Evolutionary conservation across 768 basidiomycete genomes (phyloP).

Genomic region (Russula vinacea): DNA sequence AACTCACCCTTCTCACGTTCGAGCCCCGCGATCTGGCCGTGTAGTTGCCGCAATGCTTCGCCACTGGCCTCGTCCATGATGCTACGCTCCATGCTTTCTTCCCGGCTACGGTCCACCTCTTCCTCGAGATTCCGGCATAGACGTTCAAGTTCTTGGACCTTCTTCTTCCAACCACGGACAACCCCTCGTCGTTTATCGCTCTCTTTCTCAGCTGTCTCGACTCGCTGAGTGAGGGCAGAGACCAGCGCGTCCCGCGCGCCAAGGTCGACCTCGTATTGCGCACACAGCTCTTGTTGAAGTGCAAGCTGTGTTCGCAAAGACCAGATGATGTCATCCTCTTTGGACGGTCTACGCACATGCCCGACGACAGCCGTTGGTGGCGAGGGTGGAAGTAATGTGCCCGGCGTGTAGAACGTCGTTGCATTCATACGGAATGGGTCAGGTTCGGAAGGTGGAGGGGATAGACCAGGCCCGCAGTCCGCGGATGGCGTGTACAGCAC

Average conservation of each 20-base stretch:
- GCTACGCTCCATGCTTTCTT: conserved; percentile 76
- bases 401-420: conserved; percentile 73
- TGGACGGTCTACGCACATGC: conserved; percentile 60
- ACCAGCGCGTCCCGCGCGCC: conserved; percentile 71
- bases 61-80: conserved; percentile 82
- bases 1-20: conserved; percentile 61
- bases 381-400: conserved; percentile 65
- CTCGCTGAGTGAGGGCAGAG: conserved; percentile 52
- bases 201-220: conserved; percentile 58
- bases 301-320: conserved; percentile 73
- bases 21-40: conserved; percentile 73
- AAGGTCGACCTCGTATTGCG: conserved; percentile 75
- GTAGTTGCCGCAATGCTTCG: conserved; percentile 74
- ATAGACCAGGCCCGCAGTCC: conserved; percentile 27
- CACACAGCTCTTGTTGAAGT: conserved; percentile 68
- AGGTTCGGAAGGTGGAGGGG: conserved; percentile 43
- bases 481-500: conserved; percentile 41
- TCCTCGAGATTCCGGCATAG: conserved; percentile 70
- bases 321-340: conserved; percentile 68
- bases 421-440: conserved; percentile 75
- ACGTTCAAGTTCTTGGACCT: conserved; percentile 69
- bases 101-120: conserved; percentile 80
- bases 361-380: conserved; percentile 39
- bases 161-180: conserved; percentile 68
- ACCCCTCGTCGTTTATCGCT: conserved; percentile 55